A percentile compares a stretch with the other conserved stretches of the same genome.
phyloP scores from a whole-genome alignment of 805 yeast genomes.

The Tetrapisispora pingtungensis region DNA sequence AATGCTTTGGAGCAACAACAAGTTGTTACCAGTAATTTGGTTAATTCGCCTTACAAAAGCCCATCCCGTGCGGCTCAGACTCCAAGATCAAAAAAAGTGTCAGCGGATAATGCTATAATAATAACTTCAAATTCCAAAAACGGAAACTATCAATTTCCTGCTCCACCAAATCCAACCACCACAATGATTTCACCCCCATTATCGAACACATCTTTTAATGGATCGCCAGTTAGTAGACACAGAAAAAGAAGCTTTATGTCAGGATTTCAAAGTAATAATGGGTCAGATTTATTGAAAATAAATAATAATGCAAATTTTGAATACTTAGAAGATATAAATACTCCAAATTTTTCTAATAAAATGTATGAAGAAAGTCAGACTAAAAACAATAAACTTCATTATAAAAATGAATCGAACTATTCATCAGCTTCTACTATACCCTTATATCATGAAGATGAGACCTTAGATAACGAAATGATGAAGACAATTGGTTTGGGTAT shows the following conservation, averaged over 20 bases:
- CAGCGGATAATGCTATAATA: conserved; percentile 13
- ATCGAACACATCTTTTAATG: conserved; percentile 2
- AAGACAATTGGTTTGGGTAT: conserved; percentile 14
- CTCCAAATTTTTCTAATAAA: background rate
- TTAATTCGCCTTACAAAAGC: background rate
- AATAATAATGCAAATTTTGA: background rate
- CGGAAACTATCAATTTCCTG: conserved; percentile 30
- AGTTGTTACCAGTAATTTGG: conserved; percentile 1
- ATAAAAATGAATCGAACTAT: conserved; percentile 18
- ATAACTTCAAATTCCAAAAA: conserved; percentile 24
- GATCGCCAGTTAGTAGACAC: conserved; percentile 9
- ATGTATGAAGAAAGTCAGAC: background rate
- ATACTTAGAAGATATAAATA: background rate
- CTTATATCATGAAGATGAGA: conserved; percentile 14
- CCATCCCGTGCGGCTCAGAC: conserved; percentile 7
- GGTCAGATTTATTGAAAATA: background rate
- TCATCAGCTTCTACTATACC: conserved; percentile 29
- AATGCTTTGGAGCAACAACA: conserved; percentile 19
- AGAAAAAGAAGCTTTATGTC: conserved; percentile 1
- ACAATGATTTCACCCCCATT: conserved; percentile 4
- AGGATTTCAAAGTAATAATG: conserved; percentile 1
- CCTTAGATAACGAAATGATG: conserved; percentile 7
- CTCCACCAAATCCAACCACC: conserved; percentile 23
- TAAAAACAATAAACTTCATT: conserved; percentile 7
- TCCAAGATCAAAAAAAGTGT: conserved; percentile 6